Conservation (phyloP, 2,329 filamentous ascomycete species). For the Xylariales sp. region DNA sequence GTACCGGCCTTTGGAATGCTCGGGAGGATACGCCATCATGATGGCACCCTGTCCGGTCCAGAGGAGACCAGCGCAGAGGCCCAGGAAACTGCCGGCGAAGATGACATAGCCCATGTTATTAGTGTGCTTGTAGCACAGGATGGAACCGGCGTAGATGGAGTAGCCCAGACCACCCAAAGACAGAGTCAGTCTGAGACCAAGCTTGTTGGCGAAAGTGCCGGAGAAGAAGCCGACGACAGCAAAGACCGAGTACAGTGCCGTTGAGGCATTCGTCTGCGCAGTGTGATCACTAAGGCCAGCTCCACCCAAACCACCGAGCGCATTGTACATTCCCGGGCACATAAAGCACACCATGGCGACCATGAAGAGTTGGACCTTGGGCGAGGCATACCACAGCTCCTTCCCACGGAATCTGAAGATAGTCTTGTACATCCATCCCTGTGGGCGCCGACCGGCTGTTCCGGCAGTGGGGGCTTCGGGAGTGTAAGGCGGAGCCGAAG, state of each 20-base stretch:
- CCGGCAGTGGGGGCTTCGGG: conserved; percentile 9
- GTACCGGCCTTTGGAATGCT: conserved; percentile 78
- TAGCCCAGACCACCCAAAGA: conserved; percentile 73
- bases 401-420: conserved; percentile 51
- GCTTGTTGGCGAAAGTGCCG: conserved; percentile 71
- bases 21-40: conserved; percentile 85
- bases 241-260: conserved; percentile 45
- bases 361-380: conserved; percentile 65
- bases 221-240: conserved; percentile 64
- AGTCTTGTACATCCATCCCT: conserved; percentile 65
- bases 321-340: conserved; percentile 71
- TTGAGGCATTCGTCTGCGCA: conserved; percentile 55
- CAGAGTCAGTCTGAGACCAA: conserved; percentile 65
- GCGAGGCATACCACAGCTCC: conserved; percentile 68
- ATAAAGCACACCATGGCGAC: conserved; percentile 68
- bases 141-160: conserved; percentile 66
- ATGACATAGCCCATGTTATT: conserved; percentile 65
- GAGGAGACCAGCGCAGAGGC: conserved; percentile 72
- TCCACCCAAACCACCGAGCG: conserved; percentile 60
- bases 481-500: conserved; percentile 5
- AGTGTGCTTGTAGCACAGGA: conserved; percentile 67
- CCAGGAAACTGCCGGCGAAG: conserved; percentile 72
- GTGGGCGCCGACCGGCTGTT: conserved; percentile 30
- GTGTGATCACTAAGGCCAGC: conserved; percentile 53
- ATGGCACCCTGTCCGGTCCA: conserved; percentile 82